Evolutionary conservation across 768 basidiomycete genomes (phyloP).

Genomic region (Serendipita vermifera): DNA sequence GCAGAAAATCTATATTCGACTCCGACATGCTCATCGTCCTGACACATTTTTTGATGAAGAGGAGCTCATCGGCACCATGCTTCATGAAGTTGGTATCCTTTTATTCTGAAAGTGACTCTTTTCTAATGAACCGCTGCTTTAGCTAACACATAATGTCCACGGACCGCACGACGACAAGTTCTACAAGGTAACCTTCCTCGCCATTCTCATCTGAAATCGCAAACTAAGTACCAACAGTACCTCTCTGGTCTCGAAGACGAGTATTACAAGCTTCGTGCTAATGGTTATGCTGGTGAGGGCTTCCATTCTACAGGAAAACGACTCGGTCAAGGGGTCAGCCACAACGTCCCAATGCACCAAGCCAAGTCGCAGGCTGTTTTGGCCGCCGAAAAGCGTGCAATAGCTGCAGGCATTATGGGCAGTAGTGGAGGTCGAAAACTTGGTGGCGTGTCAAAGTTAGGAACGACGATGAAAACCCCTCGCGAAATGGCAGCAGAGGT

Average conservation of each 20-base stretch:
- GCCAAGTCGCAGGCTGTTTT: constrained; percentile 57
- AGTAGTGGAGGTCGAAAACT: constrained; percentile 40
- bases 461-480: constrained; percentile 36
- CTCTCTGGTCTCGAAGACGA: constrained; percentile 68
- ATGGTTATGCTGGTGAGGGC: constrained; percentile 84
- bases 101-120: neutral
- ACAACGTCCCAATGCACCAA: constrained; percentile 50
- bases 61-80: constrained; percentile 68
- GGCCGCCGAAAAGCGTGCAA: constrained; percentile 63
- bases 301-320: constrained; percentile 67
- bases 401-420: constrained; percentile 33
- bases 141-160: constrained; percentile 84
- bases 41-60: constrained; percentile 66
- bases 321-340: constrained; percentile 54
- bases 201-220: neutral
- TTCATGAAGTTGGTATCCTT: constrained; percentile 57
- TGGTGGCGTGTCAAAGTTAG: constrained; percentile 32
- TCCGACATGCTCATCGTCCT: constrained; percentile 56
- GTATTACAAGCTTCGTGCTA: constrained; percentile 61
- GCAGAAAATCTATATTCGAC: constrained; percentile 66
- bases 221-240: constrained; percentile 49
- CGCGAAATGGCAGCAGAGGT: constrained; percentile 64
- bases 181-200: constrained; percentile 3
- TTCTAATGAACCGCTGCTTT: constrained; percentile 7
- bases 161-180: constrained; percentile 73